A percentile compares a stretch with the other conserved stretches of the same genome.
phyloP scores from a whole-genome alignment of 2,329 filamentous ascomycete species.

The Sporothrix curviconia region DNA sequence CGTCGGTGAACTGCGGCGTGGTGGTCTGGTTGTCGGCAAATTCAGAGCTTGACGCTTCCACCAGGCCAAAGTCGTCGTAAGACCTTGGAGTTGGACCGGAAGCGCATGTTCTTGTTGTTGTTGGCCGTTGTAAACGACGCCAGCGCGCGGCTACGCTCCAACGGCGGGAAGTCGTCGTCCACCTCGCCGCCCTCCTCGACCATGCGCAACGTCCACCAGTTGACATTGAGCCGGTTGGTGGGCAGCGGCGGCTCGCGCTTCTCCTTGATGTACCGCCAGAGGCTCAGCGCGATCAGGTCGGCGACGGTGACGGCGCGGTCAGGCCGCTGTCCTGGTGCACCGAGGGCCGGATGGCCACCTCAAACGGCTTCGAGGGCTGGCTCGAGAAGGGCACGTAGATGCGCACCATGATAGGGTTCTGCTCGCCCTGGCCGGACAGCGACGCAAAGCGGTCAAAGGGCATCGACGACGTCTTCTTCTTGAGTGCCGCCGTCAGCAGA shows the following conservation, averaged over 20 bases:
- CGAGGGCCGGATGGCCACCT: conserved; percentile 64
- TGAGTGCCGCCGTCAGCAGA: conserved; percentile 64
- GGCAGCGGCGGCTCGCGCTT: conserved; percentile 62
- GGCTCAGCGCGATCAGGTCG: conserved; percentile 72
- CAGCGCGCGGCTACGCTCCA: conserved; percentile 68
- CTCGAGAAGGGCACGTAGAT: conserved; percentile 70
- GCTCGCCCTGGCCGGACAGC: conserved; percentile 70
- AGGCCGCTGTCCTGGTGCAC: conserved; percentile 57
- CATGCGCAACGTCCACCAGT: conserved; percentile 77
- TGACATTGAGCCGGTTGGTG: conserved; percentile 64
- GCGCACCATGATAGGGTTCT: conserved; percentile 67
- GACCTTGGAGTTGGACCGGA: conserved; percentile 64
- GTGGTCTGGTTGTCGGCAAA: conserved; percentile 61
- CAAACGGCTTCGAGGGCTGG: conserved; percentile 57
- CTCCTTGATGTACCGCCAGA: conserved; percentile 74
- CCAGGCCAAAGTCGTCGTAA: conserved; percentile 79
- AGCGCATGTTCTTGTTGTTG: conserved; percentile 56
- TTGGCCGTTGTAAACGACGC: conserved; percentile 76
- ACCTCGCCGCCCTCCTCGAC: conserved; percentile 79
- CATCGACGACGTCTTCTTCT: conserved; percentile 62
- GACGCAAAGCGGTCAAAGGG: conserved; percentile 73
- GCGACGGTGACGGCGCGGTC: conserved; percentile 63
- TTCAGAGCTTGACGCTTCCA: conserved; percentile 62
- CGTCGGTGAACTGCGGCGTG: conserved; percentile 60
- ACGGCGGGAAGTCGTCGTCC: conserved; percentile 75